Evolutionary conservation across 371 early-diverging fungal species (phyloP).

Genomic region (Mortierella sp.): DNA sequence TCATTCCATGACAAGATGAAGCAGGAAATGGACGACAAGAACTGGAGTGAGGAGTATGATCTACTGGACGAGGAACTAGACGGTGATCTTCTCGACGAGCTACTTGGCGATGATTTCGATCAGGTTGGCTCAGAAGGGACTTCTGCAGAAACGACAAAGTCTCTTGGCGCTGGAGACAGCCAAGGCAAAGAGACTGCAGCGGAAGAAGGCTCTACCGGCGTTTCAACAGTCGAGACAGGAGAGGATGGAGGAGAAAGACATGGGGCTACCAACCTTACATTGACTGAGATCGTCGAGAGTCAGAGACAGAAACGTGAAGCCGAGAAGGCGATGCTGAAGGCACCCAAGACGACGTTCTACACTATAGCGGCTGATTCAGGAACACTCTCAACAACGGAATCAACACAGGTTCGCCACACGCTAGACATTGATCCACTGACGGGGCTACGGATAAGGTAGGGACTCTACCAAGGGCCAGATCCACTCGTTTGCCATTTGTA

Average conservation of each 20-base stretch:
- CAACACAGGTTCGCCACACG: conserved; percentile 9
- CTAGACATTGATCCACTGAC: conserved; percentile 19
- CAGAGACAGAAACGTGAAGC: conserved; percentile 11
- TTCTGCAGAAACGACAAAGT: neutral
- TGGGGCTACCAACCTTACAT: no score
- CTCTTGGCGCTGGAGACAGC: neutral
- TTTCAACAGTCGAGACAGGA: no score
- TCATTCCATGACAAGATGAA: neutral
- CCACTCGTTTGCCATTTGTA: no score
- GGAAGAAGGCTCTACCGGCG: no score
- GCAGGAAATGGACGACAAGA: neutral
- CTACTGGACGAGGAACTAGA: conserved; percentile 6
- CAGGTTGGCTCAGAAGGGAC: conserved; percentile 10
- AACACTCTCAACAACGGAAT: conserved; percentile 1
- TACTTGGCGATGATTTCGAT: conserved; percentile 13
- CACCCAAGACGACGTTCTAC: conserved; percentile 11
- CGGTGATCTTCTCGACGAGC: conserved; percentile 14
- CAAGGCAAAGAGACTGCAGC: neutral
- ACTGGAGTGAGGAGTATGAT: neutral
- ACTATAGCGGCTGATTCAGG: neutral
- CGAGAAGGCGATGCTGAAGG: neutral
- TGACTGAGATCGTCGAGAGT: conserved; percentile 14
- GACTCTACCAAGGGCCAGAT: no score
- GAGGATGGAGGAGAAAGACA: no score
- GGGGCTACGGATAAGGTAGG: conserved; percentile 27